Evolutionary conservation across 345 rosid species (phyloP).

Genomic region (Linum lewisii): DNA sequence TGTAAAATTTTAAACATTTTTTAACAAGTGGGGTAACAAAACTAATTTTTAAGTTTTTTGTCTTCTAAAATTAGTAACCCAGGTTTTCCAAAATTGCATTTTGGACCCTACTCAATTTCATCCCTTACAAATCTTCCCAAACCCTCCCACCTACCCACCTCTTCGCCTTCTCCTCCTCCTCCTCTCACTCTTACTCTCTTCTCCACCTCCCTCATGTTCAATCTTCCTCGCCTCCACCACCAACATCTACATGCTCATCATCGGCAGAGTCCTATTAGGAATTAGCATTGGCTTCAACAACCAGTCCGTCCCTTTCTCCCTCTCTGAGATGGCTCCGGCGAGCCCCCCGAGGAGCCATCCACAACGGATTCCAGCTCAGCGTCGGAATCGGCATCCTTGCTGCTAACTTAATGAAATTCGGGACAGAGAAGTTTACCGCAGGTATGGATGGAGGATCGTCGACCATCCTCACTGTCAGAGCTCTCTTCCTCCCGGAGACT

Average conservation of each 20-base stretch:
- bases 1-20: too few species aligned
- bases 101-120: too few species aligned
- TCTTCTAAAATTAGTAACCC: too few species aligned
- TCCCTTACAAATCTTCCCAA: too few species aligned
- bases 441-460: slow-evolving; percentile 79
- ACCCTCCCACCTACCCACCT: too few species aligned
- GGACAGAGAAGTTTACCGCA: slow-evolving; percentile 44
- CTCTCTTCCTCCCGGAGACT: slow-evolving; percentile 62
- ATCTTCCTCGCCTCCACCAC: slow-evolving; percentile 48
- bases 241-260: slow-evolving; percentile 46
- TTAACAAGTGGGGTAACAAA: too few species aligned
- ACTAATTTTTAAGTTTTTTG: too few species aligned
- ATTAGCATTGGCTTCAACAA: slow-evolving; percentile 68
- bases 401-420: slow-evolving; percentile 53
- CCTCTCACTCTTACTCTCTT: too few species aligned
- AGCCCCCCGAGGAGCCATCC: slow-evolving; percentile 67
- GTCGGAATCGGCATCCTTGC: slow-evolving; percentile 45
- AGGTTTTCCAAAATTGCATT: too few species aligned
- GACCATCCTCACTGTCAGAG: slow-evolving; percentile 43
- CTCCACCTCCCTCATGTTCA: too few species aligned
- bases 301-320: slow-evolving; percentile 82
- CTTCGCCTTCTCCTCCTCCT: too few species aligned
- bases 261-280: slow-evolving; percentile 63
- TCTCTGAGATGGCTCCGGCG: slow-evolving; percentile 81
- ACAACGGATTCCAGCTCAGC: slow-evolving; percentile 59